phyloP scores from a whole-genome alignment of 2,329 filamentous ascomycete genomes.

The Pseudohalonectria lignicola region DNA sequence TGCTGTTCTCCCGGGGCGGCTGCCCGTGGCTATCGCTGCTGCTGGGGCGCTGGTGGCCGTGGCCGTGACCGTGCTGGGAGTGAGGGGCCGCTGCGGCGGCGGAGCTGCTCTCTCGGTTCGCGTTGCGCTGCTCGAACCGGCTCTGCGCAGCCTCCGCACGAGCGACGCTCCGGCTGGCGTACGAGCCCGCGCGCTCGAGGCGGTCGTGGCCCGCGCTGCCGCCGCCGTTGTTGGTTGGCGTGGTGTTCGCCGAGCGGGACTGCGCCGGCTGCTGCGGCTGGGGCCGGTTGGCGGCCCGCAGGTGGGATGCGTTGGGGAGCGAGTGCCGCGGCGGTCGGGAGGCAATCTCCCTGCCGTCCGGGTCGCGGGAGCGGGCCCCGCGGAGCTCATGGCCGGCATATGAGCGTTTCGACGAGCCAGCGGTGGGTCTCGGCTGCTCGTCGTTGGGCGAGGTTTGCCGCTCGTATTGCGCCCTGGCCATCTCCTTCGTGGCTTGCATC shows the following conservation, averaged over 20 bases:
- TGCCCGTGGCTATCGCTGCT: conserved; percentile 6
- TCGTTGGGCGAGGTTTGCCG: no score
- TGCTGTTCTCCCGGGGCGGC: conserved; percentile 9
- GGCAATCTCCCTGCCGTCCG: conserved; percentile 18
- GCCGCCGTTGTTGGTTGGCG: neutral
- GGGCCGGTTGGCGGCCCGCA: conserved; percentile 21
- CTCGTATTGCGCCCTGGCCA: no score
- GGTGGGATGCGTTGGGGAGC: conserved; percentile 17
- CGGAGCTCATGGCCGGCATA: conserved; percentile 28
- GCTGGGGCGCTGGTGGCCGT: no score
- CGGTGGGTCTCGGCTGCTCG: no score
- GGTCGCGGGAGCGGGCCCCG: conserved; percentile 25
- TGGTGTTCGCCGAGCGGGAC: no score
- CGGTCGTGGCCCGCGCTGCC: conserved; percentile 8
- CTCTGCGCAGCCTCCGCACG: conserved; percentile 39
- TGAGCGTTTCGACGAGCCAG: no score
- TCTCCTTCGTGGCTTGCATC: no score
- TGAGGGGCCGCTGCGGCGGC: conserved; percentile 15
- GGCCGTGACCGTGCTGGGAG: conserved; percentile 9
- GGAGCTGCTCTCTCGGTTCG: conserved; percentile 25
- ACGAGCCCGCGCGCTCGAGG: conserved; percentile 34
- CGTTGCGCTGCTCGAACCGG: conserved; percentile 36
- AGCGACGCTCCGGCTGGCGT: conserved; percentile 40
- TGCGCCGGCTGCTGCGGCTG: conserved; percentile 4
- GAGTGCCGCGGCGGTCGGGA: conserved; percentile 19